Evolutionary conservation across 2,329 filamentous ascomycete species (phyloP), one percentile per base, ranked within the genome.

Genomic region (Talaromyces sp.): DNA sequence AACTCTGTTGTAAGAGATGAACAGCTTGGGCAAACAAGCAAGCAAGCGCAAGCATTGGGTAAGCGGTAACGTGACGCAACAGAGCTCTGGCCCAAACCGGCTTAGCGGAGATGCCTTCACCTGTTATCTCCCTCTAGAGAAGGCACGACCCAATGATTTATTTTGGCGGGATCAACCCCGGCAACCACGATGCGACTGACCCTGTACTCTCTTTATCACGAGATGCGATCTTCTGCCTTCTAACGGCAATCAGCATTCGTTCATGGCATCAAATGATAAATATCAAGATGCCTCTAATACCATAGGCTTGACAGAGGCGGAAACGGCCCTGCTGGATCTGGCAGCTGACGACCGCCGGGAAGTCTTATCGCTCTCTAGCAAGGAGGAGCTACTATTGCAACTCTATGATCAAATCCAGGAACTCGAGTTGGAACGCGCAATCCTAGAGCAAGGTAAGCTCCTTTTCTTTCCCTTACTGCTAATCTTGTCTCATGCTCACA

Each of bases 361-460:
- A 74, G 75, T 76, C 63, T 80, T 87, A 40, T 79, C 82, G 7
- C 79, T 93, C 48, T 90, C 88, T 1, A 81, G 85, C 39, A 81
- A 84, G 64, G 91, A 96, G 75, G 79, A 82, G 69, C 82, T 82
- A 66, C 82, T 89, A 31, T 79, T 95, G 39, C 82, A 86, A 44
- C 82, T 93, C 56, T 90, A 91, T 75, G 87, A 92, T 72, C 83
- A 84, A 67, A 79, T 92, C 28, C 86, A 88, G 70, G 86, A 90
- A 72, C 81, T 93, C 50, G 85, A 87, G 69, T 78, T 93, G 23
- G 88, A 95, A 76, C 84, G 87, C 61, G 87, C 87, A 40, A 80
- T 95, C 42, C 76, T 92, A 12, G 75, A 81, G 68, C 74, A 78
- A 72, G 72, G 77, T 78, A 67, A 54, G 6, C 6, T 28, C 6